phyloP scores from a whole-genome alignment of 208 protist genomes.

The Wallacemonas collosoma region DNA sequence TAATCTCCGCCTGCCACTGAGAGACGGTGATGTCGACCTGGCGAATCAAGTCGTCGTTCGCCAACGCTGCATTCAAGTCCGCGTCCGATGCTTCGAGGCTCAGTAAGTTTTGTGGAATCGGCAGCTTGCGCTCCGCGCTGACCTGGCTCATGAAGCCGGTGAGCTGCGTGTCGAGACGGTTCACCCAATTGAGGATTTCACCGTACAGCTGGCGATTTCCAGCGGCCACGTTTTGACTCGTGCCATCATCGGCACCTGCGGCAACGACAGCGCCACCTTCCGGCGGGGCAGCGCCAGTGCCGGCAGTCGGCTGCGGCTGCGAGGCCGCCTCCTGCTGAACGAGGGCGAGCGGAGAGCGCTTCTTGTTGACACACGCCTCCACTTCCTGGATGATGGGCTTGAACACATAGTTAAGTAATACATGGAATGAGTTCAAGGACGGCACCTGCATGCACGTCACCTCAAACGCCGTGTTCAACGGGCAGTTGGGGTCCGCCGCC shows the following conservation, averaged over 20 bases:
- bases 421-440: constrained; percentile 79
- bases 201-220: constrained; percentile 77
- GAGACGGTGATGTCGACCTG: constrained; percentile 88
- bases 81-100: constrained; percentile 76
- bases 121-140: constrained; percentile 85
- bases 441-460: constrained; percentile 76
- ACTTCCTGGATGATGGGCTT: constrained; percentile 81
- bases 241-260: neutral
- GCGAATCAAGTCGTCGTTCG: constrained; percentile 86
- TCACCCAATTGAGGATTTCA: constrained; percentile 87
- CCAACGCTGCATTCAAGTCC: constrained; percentile 71
- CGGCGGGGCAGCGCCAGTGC: neutral
- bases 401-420: constrained; percentile 77
- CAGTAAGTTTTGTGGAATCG: constrained; percentile 79
- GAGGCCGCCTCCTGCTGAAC: neutral
- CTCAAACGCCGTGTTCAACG: constrained; percentile 84
- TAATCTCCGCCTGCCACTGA: constrained; percentile 92
- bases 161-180: constrained; percentile 88
- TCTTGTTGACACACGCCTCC: constrained; percentile 38
- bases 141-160: constrained; percentile 89
- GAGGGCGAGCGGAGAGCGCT: constrained; percentile 24
- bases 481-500: constrained; percentile 48
- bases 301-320: neutral
- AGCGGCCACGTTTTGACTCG: constrained; percentile 4
- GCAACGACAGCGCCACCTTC: neutral